phyloP scores from a whole-genome alignment of 2,329 filamentous ascomycete species.

The Alternaria angustiovoidea region DNA sequence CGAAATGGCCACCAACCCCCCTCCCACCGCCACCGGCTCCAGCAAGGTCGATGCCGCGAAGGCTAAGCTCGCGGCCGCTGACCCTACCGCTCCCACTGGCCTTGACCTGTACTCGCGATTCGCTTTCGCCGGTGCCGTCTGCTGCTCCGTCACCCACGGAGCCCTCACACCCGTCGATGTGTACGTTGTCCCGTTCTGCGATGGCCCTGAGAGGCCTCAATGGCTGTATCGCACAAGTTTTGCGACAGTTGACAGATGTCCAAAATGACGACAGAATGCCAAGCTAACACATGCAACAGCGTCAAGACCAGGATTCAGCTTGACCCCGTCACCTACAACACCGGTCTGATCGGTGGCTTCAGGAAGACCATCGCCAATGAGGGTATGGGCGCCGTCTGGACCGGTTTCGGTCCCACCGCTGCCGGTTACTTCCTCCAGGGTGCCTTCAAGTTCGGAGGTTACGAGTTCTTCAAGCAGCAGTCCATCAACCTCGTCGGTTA shows the following conservation, averaged over 20 bases:
- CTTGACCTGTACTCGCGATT: constrained; percentile 90
- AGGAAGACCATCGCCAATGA: constrained; percentile 79
- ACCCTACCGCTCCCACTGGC: constrained; percentile 66
- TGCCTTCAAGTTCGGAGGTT: constrained; percentile 92
- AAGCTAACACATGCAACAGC: constrained; percentile 58
- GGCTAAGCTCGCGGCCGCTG: constrained; percentile 55
- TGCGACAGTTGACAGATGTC: constrained; percentile 17
- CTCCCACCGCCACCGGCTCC: constrained; percentile 60
- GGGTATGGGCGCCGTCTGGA: constrained; percentile 85
- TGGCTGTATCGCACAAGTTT: constrained; percentile 32
- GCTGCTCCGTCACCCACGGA: constrained; percentile 98
- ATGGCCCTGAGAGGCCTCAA: constrained; percentile 28
- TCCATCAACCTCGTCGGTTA: constrained; percentile 80
- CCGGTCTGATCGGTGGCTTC: constrained; percentile 85
- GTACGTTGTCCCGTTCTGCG: constrained; percentile 68
- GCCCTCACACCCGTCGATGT: constrained; percentile 98
- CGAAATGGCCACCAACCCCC: constrained; percentile 48
- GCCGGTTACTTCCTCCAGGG: constrained; percentile 95
- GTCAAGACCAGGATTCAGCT: constrained; percentile 97
- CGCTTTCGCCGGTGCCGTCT: constrained; percentile 95
- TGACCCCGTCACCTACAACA: constrained; percentile 88
- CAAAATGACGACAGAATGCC: constrained; percentile 28
- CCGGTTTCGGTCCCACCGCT: constrained; percentile 83
- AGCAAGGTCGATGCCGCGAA: constrained; percentile 63
- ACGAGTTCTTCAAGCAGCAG: constrained; percentile 97